Conservation (phyloP, 2,329 filamentous ascomycete genomes). For the Sphaerulina vaccinii region DNA sequence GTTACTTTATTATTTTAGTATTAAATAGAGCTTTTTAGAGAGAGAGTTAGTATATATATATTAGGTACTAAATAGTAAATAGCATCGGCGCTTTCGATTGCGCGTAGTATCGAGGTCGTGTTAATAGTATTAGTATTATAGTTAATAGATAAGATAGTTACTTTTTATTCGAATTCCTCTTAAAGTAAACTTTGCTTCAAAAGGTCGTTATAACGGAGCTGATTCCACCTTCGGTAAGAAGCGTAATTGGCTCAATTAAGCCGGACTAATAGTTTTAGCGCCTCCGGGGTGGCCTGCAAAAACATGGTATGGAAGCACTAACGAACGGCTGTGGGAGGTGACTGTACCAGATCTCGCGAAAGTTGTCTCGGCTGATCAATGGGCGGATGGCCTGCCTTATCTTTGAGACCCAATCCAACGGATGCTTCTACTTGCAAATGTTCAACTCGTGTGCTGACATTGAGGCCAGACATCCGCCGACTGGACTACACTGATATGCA, state of each 20-base stretch:
- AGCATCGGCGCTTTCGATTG: background rate
- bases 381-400: too few relatives aligned
- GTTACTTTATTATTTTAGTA: background rate
- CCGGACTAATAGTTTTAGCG: too few relatives aligned
- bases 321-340: background rate
- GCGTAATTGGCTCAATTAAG: background rate
- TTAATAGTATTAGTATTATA: too few relatives aligned
- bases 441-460: too few relatives aligned
- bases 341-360: constrained; percentile 29
- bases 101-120: too few relatives aligned
- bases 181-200: background rate
- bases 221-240: background rate
- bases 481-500: too few relatives aligned
- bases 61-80: background rate
- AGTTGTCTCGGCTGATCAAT: too few relatives aligned
- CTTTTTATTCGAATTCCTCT: background rate
- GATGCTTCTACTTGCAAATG: too few relatives aligned
- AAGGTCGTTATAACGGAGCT: background rate
- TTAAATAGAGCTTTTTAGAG: background rate
- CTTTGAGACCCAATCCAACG: too few relatives aligned
- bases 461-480: too few relatives aligned
- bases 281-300: background rate
- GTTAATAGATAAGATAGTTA: too few relatives aligned
- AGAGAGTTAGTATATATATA: background rate
- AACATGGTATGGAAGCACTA: background rate